phyloP scores from a whole-genome alignment of 371 early-diverging fungal species.

The Lichtheimia ramosa region DNA sequence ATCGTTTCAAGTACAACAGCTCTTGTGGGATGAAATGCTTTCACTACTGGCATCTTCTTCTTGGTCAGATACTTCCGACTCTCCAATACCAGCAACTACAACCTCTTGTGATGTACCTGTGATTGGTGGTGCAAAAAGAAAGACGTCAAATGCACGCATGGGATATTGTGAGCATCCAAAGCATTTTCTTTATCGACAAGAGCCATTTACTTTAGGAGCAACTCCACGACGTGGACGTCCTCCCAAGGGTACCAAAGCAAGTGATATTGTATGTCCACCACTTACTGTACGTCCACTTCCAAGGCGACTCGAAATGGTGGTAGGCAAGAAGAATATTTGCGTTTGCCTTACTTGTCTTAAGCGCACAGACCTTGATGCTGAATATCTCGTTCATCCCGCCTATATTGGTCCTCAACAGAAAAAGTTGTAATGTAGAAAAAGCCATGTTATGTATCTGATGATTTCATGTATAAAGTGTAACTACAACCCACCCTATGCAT shows the following conservation, averaged over 20 bases:
- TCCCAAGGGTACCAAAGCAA: conserved; percentile 39
- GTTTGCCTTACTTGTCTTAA: conserved; percentile 48
- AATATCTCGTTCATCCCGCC: conserved; percentile 20
- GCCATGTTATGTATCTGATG: no score
- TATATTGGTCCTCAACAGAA: conserved; percentile 35
- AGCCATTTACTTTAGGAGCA: conserved; percentile 8
- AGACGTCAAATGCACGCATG: conserved; percentile 13
- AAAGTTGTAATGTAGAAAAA: no score
- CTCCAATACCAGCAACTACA: no score
- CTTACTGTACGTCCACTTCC: conserved; percentile 43
- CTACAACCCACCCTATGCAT: no score
- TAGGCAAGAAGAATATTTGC: conserved; percentile 30
- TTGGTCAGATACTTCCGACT: no score
- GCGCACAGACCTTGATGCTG: conserved; percentile 36
- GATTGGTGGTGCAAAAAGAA: no score
- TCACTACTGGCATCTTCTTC: no score
- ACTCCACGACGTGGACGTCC: conserved; percentile 42
- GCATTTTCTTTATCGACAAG: conserved; percentile 17
- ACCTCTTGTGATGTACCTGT: no score
- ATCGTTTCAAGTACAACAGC: no score
- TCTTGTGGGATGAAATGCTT: no score
- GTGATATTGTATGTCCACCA: conserved; percentile 6
- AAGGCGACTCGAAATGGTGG: conserved; percentile 37
- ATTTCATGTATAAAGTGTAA: no score
- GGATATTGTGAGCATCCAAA: conserved; percentile 28